Evolutionary conservation across 2,329 filamentous ascomycete genomes (phyloP), one percentile per base, ranked within the genome.

Genomic region (Aspergillus floridensis): DNA sequence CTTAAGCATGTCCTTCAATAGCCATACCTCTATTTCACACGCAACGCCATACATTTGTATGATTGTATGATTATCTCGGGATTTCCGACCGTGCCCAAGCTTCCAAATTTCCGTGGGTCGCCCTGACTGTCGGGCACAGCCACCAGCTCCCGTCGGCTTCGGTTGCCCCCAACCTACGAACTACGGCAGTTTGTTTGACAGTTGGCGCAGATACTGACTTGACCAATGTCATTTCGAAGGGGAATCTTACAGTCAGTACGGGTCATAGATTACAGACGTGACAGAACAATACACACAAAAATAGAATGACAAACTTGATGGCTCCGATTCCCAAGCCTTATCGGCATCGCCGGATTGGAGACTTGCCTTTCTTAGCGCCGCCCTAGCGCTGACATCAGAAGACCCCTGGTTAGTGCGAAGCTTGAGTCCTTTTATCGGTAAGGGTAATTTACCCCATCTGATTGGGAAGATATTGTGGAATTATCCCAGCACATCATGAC

Each of bases 401-500:
- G 12, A 16, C 7, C 26, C 41, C 26, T 54, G 4, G 16, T 16
- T 44, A 16, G 14, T 8, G 21, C 12, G 26, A 48, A 48, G 52
- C 52, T 54, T 47, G 35, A 21, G 22, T 54, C 41, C 26, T 35
- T 54, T 54, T 53, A 53, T 53, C 51, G 14, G 51, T 22, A 22
- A 21, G 35, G 51, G 32, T 26, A 53, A 31, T 19, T 10, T 31
- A 46, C 24, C 3, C 24, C 2, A 22, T 12, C 16, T 21, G 16
- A 29, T 29, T 12, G 53, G 24, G 8, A 29, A 8, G 41, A 12
- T 7, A 32, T 22, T 48, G 51, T 46, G 52, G 21, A 52, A 19
- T 35, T 7, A n/a, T 29, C 38, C 52, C 52, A 54, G 14, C 52
- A 29, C 52, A 54, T 16, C 52, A n/a, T 54, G 52, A 54, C 52